Evolutionary conservation across 2,329 filamentous ascomycete genomes (phyloP), one percentile per base, ranked within the genome.

Genomic region (Tolypocladium paradoxum): DNA sequence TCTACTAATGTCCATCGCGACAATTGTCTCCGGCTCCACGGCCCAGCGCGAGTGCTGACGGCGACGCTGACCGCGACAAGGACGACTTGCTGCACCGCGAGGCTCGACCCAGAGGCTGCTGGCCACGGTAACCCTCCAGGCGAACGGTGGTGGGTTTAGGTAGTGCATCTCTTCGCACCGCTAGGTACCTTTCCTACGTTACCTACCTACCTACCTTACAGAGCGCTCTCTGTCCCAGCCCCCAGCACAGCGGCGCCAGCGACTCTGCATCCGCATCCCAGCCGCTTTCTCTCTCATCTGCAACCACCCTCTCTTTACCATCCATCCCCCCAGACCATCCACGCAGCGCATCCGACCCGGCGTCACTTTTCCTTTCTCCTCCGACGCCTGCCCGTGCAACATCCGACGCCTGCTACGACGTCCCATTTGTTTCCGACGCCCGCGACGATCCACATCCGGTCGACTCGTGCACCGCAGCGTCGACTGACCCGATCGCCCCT

Each of bases 21-120:
- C 56, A 54, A 56, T 55, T 47, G 59, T 59, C 57, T 57, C 60
- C 60, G 59, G 58, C 57, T 57, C 60, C 60, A 61, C 60, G 61
- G 58, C 57, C 51, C 53, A 57, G 56, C 56, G 58, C 57, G 55
- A 60, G 54, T 53, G 60, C 57, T 58, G 58, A 57, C 53, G 49
- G 27, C 35, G 53, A 57, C 55, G 37, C 47, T 49, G 52, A 55
- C 31, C 37, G n/a, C 43, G 33, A 40, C 49, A 24, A 49, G 24
- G 43, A 38, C 53, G 48, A 56, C n/a, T n/a, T n/a, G n/a, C n/a
- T n/a, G n/a, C n/a, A n/a, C n/a, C n/a, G n/a, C 52, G 36, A 47
- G 50, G 31, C 20, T 24, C 31, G 40, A 46, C 40, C 40, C 22
- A 45, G 14, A 45, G 40, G 22, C 40, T 45, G 22, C 40, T 45